Evolutionary conservation across 202 grass and related monocot genomes (phyloP).

Genomic region (Panicum hallii): DNA sequence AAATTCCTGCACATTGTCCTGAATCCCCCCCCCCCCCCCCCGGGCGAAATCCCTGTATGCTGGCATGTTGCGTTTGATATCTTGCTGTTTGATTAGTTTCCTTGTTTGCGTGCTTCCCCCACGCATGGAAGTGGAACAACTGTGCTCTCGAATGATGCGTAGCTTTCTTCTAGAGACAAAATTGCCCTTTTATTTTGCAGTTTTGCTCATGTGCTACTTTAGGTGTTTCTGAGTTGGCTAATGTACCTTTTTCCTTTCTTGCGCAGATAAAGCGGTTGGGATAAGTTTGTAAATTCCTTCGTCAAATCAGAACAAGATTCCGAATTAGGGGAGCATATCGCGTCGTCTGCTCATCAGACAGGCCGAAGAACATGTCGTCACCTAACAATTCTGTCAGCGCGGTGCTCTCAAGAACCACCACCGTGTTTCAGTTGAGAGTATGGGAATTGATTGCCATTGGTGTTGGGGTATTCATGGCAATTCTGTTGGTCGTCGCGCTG

Average conservation of each 20-base stretch:
- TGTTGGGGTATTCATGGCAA: conserved; percentile 67
- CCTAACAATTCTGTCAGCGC: conserved; percentile 49
- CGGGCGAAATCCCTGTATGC: not conserved
- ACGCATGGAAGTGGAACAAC: conserved; percentile 43
- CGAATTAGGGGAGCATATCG: conserved; percentile 18
- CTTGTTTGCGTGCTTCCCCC: conserved; percentile 7
- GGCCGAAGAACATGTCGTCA: conserved; percentile 54
- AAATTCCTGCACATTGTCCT: conserved; percentile 41
- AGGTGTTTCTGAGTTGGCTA: conserved; percentile 38
- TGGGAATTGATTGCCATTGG: conserved; percentile 87
- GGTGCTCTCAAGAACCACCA: conserved; percentile 59
- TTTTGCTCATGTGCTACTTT: conserved; percentile 55
- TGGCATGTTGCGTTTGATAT: conserved; percentile 4
- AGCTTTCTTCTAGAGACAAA: conserved; percentile 48
- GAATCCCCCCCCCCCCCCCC: not conserved
- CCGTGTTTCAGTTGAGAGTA: conserved; percentile 71
- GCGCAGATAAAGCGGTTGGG: conserved; percentile 45
- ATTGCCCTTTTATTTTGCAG: conserved; percentile 50
- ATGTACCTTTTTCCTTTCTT: conserved; percentile 50
- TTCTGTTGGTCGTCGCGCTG: conserved; percentile 60
- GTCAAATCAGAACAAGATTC: conserved; percentile 40
- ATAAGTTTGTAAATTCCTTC: conserved; percentile 57
- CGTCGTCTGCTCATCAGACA: conserved; percentile 24
- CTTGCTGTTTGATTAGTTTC: conserved; percentile 46
- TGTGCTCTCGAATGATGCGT: conserved; percentile 39